phyloP scores from a whole-genome alignment of 1,284 basidiomycete genomes.

The Violaceomyces palustris region DNA sequence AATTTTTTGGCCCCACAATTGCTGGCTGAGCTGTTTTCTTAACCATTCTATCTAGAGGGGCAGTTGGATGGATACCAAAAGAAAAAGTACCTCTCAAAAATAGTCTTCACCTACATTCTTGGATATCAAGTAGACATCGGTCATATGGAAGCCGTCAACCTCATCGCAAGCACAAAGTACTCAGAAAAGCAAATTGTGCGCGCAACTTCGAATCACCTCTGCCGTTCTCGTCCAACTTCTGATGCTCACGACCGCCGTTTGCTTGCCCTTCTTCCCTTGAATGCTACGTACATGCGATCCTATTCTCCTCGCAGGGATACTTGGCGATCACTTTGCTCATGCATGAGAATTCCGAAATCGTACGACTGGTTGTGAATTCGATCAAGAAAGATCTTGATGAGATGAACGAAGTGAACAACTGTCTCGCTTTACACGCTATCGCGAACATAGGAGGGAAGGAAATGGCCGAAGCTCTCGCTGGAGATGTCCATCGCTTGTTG shows the following conservation, averaged over 20 bases:
- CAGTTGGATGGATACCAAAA: slow-evolving; percentile 97
- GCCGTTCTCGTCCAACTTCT: too few species aligned
- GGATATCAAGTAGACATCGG: slow-evolving; percentile 98
- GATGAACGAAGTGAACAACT: slow-evolving; percentile 90
- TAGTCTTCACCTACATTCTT: slow-evolving; percentile 97
- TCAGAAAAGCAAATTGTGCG: slow-evolving; percentile 98
- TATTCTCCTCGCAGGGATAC: slow-evolving; percentile 70
- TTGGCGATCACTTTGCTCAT: slow-evolving; percentile 92
- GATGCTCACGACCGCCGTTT: too few species aligned
- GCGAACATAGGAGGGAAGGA: slow-evolving; percentile 96
- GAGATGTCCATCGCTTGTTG: slow-evolving; percentile 87
- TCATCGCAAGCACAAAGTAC: slow-evolving; percentile 92
- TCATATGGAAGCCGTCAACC: slow-evolving; percentile 97
- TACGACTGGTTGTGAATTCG: slow-evolving; percentile 92
- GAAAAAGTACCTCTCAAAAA: slow-evolving; percentile 88
- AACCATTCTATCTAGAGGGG: too few species aligned
- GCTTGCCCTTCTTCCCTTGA: not conserved
- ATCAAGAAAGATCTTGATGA: slow-evolving; percentile 95
- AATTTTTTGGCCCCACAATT: too few species aligned
- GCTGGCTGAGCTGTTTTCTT: too few species aligned
- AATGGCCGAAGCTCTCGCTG: slow-evolving; percentile 91
- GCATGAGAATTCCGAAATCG: slow-evolving; percentile 97
- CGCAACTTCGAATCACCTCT: slow-evolving; percentile 6
- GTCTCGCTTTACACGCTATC: slow-evolving; percentile 93
- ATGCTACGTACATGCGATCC: too few species aligned